These are phyloP conservation scores for Xylariaceae sp. DNA, from an alignment of 2,329 filamentous ascomycete genomes.

Conservation along the genomic window DNA sequence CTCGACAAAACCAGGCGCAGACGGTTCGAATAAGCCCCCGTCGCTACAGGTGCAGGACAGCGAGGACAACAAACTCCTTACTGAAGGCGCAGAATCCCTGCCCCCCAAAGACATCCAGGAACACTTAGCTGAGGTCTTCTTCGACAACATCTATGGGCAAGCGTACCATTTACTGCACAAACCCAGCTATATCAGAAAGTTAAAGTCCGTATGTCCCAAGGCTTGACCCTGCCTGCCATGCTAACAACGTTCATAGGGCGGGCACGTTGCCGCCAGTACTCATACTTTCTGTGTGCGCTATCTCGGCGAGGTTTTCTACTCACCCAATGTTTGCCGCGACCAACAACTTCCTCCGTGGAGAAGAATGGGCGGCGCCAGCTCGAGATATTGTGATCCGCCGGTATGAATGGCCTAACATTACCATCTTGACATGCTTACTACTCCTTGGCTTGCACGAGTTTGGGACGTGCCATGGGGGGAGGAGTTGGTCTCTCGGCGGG, in stretches of 20 bases:
- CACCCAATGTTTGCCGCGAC: slow-evolving; percentile 74
- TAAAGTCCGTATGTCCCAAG: slow-evolving; percentile 49
- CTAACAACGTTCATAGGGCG: slow-evolving; percentile 44
- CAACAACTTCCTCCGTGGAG: slow-evolving; percentile 79
- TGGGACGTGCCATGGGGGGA: slow-evolving; percentile 90
- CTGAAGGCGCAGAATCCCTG: slow-evolving; percentile 76
- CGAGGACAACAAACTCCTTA: slow-evolving; percentile 71
- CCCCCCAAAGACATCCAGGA: slow-evolving; percentile 85
- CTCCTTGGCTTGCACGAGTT: slow-evolving; percentile 91
- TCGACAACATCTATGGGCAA: slow-evolving; percentile 92
- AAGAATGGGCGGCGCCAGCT: slow-evolving; percentile 85
- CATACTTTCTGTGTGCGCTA: slow-evolving; percentile 87
- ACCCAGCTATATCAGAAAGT: slow-evolving; percentile 89
- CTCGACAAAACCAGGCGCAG: slow-evolving; percentile 45
- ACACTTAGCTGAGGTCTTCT: slow-evolving; percentile 89
- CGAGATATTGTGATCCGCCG: slow-evolving; percentile 79
- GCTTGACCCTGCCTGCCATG: slow-evolving; percentile 17
- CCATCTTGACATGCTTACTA: slow-evolving; percentile 84
- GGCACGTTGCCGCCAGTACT: slow-evolving; percentile 83
- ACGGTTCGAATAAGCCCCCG: slow-evolving; percentile 45
- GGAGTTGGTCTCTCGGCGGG: slow-evolving; percentile 92
- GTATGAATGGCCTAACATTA: slow-evolving; percentile 94
- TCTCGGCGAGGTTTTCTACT: slow-evolving; percentile 90
- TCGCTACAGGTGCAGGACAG: slow-evolving; percentile 56
- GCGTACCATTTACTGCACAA: slow-evolving; percentile 93